phyloP scores from a whole-genome alignment of 345 rosid genomes.

The Theobroma cacao region DNA sequence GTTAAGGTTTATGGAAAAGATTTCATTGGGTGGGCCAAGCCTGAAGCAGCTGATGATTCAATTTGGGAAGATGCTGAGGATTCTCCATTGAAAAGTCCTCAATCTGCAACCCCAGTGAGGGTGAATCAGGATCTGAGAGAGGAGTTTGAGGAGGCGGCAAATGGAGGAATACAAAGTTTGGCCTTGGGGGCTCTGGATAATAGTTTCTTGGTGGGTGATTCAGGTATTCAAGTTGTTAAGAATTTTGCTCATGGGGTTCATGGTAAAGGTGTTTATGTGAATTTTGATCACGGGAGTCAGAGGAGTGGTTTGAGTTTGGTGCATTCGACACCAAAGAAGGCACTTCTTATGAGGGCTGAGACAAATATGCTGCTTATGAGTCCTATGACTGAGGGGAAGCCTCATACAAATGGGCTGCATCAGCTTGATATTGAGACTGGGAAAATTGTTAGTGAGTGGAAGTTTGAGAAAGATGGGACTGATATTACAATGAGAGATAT shows the following conservation, averaged over 20 bases:
- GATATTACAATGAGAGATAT: slow-evolving; percentile 96
- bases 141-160: slow-evolving; percentile 89
- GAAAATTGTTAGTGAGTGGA: slow-evolving; percentile 88
- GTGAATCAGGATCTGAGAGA: slow-evolving; percentile 71
- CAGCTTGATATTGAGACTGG: slow-evolving; percentile 98
- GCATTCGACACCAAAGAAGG: slow-evolving; percentile 76
- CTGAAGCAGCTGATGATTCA: slow-evolving; percentile 93
- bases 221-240: slow-evolving; percentile 92
- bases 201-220: slow-evolving; percentile 89
- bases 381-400: slow-evolving; percentile 65
- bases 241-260: slow-evolving; percentile 90
- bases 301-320: slow-evolving; percentile 31
- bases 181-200: slow-evolving; percentile 95
- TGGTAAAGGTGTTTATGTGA: slow-evolving; percentile 90
- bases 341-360: slow-evolving; percentile 96
- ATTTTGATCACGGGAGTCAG: slow-evolving; percentile 50
- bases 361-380: slow-evolving; percentile 98
- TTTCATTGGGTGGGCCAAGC: slow-evolving; percentile 85
- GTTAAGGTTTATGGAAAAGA: slow-evolving; percentile 88
- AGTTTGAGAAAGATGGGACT: slow-evolving; percentile 91
- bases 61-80: slow-evolving; percentile 99
- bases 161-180: slow-evolving; percentile 92
- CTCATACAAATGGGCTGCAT: slow-evolving; percentile 76
- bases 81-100: slow-evolving; percentile 56
- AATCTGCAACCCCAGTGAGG: slow-evolving; percentile 52